These are phyloP conservation scores for Pelagomonas calceolata DNA, from an alignment of 108 stramenopile species.

Conservation along the genomic window DNA sequence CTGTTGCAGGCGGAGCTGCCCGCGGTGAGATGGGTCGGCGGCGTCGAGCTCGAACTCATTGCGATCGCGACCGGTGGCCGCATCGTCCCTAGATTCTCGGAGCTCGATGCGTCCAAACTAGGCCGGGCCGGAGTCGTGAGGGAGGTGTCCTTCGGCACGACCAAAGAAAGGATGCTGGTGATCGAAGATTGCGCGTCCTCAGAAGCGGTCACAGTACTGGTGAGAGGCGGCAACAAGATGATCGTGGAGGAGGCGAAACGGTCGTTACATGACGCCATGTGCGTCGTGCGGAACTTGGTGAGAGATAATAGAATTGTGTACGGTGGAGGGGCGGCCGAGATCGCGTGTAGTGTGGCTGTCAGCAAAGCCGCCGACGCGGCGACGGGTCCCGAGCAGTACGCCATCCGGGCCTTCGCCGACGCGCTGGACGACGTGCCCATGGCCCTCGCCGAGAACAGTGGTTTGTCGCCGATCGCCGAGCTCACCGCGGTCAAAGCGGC, in stretches of 20 bases:
- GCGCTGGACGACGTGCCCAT: slow-evolving; percentile 98
- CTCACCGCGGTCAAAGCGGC: slow-evolving; percentile 86
- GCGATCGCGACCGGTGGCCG: slow-evolving; percentile 99
- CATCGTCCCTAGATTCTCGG: slow-evolving; percentile 90
- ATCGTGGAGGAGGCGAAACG: slow-evolving; percentile 99
- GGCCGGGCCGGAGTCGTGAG: slow-evolving; percentile 80
- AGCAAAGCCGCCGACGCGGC: slow-evolving; percentile 79
- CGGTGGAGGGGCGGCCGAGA: slow-evolving; percentile 96
- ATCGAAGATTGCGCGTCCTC: slow-evolving; percentile 86
- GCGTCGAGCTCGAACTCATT: slow-evolving; percentile 98
- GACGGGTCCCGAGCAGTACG: slow-evolving; percentile 91
- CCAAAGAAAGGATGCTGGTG: slow-evolving; percentile 68
- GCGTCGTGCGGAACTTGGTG: slow-evolving; percentile 96
- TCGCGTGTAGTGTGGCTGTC: slow-evolving; percentile 91
- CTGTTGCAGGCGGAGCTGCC: slow-evolving; percentile 81
- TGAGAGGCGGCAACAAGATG: slow-evolving; percentile 97
- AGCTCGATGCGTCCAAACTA: slow-evolving; percentile 84
- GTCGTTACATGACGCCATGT: slow-evolving; percentile 99
- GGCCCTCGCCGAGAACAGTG: slow-evolving; percentile 96
- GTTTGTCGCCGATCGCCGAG: slow-evolving; percentile 88
- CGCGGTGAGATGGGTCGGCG: slow-evolving; percentile 94
- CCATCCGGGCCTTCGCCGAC: slow-evolving; percentile 96
- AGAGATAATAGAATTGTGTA: slow-evolving; percentile 97
- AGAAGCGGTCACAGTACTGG: slow-evolving; percentile 91
- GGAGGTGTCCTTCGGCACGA: slow-evolving; percentile 91